Evolutionary conservation across 2,329 filamentous ascomycete species (phyloP).

Genomic region (Alternaria conjuncta): DNA sequence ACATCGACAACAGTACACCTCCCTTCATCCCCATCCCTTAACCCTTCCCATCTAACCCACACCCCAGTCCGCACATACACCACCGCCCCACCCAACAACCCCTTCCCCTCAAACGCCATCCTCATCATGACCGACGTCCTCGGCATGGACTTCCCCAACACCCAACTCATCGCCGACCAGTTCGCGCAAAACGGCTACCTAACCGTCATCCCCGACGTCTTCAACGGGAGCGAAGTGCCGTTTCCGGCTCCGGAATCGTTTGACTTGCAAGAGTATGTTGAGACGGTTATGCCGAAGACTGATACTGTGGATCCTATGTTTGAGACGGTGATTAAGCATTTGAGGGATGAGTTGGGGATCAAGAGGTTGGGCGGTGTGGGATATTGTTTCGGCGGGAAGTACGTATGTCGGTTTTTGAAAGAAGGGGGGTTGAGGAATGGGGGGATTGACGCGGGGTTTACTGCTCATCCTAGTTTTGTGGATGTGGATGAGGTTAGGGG

Average conservation of each 20-base stretch:
- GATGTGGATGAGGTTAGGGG: constrained; percentile 64
- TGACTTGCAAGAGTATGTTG: constrained; percentile 60
- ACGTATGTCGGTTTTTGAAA: constrained; percentile 65
- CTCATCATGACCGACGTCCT: constrained; percentile 63
- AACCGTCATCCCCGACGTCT: constrained; percentile 72
- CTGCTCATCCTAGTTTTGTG: constrained; percentile 80
- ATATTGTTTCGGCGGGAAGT: constrained; percentile 75
- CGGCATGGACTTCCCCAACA: constrained; percentile 61
- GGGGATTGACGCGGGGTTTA: constrained; percentile 66
- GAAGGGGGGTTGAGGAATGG: constrained; percentile 58
- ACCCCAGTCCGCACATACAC: constrained; percentile 62
- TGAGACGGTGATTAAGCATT: constrained; percentile 61
- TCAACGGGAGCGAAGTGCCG: constrained; percentile 68
- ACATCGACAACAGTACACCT: constrained; percentile 53
- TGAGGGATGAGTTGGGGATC: constrained; percentile 60
- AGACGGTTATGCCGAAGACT: constrained; percentile 45
- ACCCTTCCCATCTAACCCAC: background rate
- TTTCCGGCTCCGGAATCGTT: constrained; percentile 60
- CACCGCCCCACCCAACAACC: constrained; percentile 52
- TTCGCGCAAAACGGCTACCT: constrained; percentile 76
- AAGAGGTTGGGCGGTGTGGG: constrained; percentile 70
- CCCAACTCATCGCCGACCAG: constrained; percentile 72
- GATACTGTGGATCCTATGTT: constrained; percentile 61
- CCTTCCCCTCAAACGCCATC: constrained; percentile 61
- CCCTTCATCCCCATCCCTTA: background rate